Conservation (phyloP, 2,329 filamentous ascomycete genomes). For the Pseudovirgaria hyperparasitica region DNA sequence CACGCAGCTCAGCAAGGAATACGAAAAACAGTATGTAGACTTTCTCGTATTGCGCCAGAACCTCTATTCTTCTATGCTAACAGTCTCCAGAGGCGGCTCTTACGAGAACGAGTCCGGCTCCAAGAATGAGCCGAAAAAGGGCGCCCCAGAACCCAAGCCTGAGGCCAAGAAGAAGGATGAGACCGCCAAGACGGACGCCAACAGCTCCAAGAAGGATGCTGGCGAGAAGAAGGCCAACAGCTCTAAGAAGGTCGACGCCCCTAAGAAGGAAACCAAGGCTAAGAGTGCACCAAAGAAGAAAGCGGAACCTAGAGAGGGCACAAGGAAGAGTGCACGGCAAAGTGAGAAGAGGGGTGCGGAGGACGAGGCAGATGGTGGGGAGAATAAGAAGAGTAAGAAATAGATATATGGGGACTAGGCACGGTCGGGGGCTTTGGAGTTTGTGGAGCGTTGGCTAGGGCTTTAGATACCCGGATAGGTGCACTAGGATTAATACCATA, state of each 20-base stretch:
- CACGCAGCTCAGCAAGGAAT: constrained; percentile 30
- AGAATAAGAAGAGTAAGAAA: constrained; percentile 11
- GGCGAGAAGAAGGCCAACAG: constrained; percentile 13
- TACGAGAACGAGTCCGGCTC: constrained; percentile 29
- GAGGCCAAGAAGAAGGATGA: constrained; percentile 11
- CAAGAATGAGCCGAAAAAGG: constrained; percentile 33
- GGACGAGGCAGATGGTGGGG: constrained; percentile 10
- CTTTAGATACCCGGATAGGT: too few species aligned
- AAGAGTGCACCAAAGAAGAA: constrained; percentile 4
- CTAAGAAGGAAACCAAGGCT: background rate
- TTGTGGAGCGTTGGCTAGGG: too few species aligned
- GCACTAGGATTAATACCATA: too few species aligned
- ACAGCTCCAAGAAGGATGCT: constrained; percentile 5
- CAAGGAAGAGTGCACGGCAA: constrained; percentile 11
- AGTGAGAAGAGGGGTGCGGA: constrained; percentile 9
- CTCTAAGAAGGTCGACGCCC: background rate
- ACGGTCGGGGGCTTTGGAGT: too few species aligned
- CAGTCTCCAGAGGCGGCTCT: too few species aligned
- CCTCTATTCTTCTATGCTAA: too few species aligned
- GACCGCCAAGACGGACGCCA: constrained; percentile 8
- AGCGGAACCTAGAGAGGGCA: constrained; percentile 6
- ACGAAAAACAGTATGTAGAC: constrained; percentile 27
- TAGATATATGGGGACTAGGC: too few species aligned
- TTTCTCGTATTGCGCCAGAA: too few species aligned
- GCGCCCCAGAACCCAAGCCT: constrained; percentile 24